Evolutionary conservation across 1,139 yeast species (phyloP).

Genomic region (Geotrichum reessii): DNA sequence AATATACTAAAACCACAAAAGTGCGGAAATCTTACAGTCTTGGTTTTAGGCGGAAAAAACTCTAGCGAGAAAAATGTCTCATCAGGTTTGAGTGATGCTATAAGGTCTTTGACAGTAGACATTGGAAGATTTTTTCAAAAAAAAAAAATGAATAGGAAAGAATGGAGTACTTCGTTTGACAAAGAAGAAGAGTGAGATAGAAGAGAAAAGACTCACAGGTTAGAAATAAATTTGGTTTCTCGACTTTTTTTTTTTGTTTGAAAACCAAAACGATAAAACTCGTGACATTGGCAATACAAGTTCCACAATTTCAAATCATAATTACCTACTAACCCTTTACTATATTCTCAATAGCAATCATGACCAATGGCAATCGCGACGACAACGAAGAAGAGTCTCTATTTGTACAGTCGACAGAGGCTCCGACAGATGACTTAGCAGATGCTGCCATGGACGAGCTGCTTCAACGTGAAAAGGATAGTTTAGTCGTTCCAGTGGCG

Average conservation of each 20-base stretch:
- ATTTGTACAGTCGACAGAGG: conserved; percentile 13
- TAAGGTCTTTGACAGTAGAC: conserved; percentile 53
- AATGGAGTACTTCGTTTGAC: not conserved
- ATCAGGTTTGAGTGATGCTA: conserved; percentile 45
- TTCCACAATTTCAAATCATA: not conserved
- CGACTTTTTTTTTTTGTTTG: not conserved
- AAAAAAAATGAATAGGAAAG: not conserved
- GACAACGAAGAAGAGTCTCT: conserved; percentile 10
- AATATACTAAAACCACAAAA: conserved; percentile 14
- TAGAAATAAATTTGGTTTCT: not conserved
- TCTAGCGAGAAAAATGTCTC: conserved; percentile 78
- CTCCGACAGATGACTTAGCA: conserved; percentile 6
- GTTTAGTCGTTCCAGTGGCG: not conserved
- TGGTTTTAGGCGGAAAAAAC: conserved; percentile 96
- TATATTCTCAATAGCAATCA: not conserved
- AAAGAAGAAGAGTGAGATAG: not conserved
- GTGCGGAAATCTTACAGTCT: conserved; percentile 41
- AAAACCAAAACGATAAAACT: not conserved
- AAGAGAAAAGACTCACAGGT: not conserved
- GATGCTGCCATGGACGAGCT: conserved; percentile 16
- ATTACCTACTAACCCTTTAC: not conserved
- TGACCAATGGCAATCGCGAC: not conserved
- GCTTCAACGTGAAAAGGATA: conserved; percentile 5
- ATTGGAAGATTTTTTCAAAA: conserved; percentile 25
- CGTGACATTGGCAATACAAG: not conserved